Evolutionary conservation across 176 grass and related monocot species (phyloP).

Genomic region (Panicum miliaceum): DNA sequence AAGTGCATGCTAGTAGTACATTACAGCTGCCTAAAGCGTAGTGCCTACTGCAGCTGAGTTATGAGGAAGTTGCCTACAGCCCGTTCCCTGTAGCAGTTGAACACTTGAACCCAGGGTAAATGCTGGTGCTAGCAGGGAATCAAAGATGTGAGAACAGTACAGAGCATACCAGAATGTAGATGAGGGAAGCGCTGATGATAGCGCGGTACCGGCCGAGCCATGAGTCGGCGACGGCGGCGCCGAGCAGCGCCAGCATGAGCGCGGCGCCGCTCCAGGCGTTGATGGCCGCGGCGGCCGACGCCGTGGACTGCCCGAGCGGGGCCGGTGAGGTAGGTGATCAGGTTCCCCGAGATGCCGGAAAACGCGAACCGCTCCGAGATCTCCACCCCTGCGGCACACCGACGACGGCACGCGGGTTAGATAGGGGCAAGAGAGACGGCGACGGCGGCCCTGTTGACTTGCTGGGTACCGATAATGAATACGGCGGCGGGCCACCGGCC

Average conservation of each 20-base stretch:
- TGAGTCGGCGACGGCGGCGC: conserved; percentile 61
- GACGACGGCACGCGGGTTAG: neutral
- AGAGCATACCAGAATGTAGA: conserved; percentile 62
- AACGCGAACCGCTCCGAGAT: conserved; percentile 60
- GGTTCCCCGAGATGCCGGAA: conserved; percentile 57
- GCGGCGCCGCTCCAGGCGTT: conserved; percentile 55
- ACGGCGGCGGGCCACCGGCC: conserved; percentile 63
- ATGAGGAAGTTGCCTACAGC: neutral
- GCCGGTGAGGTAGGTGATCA: conserved; percentile 72
- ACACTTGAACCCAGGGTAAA: neutral
- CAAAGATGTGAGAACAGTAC: neutral
- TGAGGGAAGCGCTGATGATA: conserved; percentile 44
- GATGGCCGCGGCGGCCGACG: conserved; percentile 55
- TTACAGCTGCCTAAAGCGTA: neutral
- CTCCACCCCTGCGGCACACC: conserved; percentile 52
- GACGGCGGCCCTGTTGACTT: neutral
- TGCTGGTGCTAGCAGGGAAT: neutral
- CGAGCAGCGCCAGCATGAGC: conserved; percentile 60
- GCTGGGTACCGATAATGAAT: conserved; percentile 59
- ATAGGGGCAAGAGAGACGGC: neutral
- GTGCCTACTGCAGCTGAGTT: neutral
- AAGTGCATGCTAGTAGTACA: neutral
- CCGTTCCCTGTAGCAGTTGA: neutral
- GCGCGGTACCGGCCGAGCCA: conserved; percentile 69
- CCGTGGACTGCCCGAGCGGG: conserved; percentile 55